Base-by-base conservation (phyloP, 1,284 basidiomycete genomes). In the Ustilago cynodontis region DNA sequence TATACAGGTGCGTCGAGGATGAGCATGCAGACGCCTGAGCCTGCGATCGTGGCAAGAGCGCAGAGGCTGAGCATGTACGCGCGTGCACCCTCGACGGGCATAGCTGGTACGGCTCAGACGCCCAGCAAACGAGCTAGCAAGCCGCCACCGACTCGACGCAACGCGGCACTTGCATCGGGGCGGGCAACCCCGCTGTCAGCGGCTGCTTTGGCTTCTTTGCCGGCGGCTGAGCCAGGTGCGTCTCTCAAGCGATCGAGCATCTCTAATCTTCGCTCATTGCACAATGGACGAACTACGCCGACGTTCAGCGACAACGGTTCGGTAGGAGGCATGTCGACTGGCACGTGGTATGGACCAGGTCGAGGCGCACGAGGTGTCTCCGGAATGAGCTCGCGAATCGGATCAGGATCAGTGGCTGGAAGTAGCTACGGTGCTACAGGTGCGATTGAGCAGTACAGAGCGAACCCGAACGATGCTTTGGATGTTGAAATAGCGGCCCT, bases 381-480 rank as follows among this genome's bases (percentile, higher is more conserved):
- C 5, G 71, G 49, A n/a, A 57, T 47, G 18, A 60, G 67, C 13
- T 65, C 59, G 16, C 59, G 71, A 26, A 55, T 71, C 14, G 76
- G 59, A 6, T 61, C 61, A 1, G 68, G 76, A 5, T 71, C 68
- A 9, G 75, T 77, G 8, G 65, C 71, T 10, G 71, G 71, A 31
- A 72, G 71, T 26, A 67, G 28, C 47, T 73, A 72, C 31, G 74
- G 75, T 22, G 70, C 49, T 11, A 74, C 60, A 2, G 71, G 67
- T 8, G 50, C 59, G 26, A 77, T 77, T 14, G 76, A 74, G 47
- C 59, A 90, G 71, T 95, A 95, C 86, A 85, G 89, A n/a, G 90
- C 92, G 3, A 94, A 92, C 84, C 82, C 88, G 49, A 90, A 90
- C 68, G 94, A 95, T 84, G 93, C 93, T 4, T 89, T 95, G 37